Evolutionary conservation across 768 basidiomycete genomes (phyloP).

Genomic region (Termitomyces sp.): DNA sequence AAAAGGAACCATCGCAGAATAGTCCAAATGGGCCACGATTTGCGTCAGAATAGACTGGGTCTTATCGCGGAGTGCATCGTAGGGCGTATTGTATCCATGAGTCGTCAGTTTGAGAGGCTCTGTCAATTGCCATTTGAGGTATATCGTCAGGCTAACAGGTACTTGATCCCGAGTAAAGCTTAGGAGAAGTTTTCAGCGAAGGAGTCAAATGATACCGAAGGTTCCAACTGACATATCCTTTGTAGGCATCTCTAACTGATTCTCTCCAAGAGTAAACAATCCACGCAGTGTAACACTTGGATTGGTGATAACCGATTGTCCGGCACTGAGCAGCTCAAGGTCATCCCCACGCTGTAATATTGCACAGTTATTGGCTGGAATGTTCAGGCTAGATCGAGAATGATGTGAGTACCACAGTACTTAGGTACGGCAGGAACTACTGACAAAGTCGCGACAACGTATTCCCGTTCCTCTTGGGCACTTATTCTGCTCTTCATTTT

Average conservation of each 20-base stretch:
- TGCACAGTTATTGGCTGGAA: conserved; percentile 84
- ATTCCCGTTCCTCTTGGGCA: conserved; percentile 43
- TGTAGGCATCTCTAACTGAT: conserved; percentile 82
- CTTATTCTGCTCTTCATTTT: conserved; percentile 63
- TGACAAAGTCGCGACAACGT: conserved; percentile 75
- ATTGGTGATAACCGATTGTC: conserved; percentile 81
- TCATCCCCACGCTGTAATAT: conserved; percentile 80
- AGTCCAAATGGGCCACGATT: conserved; percentile 72
- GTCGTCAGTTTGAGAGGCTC: conserved; percentile 62
- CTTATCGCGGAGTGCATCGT: conserved; percentile 74
- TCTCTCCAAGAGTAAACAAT: conserved; percentile 75
- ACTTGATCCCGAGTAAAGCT: conserved; percentile 86
- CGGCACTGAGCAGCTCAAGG: conserved; percentile 70
- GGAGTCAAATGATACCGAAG: background rate
- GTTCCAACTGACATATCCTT: conserved; percentile 64
- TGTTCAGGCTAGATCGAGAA: conserved; percentile 50
- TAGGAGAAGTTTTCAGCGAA: background rate
- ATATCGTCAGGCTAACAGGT: conserved; percentile 77
- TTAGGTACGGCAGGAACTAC: conserved; percentile 14
- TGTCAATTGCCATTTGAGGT: conserved; percentile 67
- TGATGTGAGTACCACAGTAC: background rate
- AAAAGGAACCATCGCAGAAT: conserved; percentile 34
- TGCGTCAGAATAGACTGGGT: conserved; percentile 84
- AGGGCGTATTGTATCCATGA: conserved; percentile 82
- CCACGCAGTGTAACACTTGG: conserved; percentile 80